Conservation (phyloP, 306 rosid species). For the Urtica urens region DNA sequence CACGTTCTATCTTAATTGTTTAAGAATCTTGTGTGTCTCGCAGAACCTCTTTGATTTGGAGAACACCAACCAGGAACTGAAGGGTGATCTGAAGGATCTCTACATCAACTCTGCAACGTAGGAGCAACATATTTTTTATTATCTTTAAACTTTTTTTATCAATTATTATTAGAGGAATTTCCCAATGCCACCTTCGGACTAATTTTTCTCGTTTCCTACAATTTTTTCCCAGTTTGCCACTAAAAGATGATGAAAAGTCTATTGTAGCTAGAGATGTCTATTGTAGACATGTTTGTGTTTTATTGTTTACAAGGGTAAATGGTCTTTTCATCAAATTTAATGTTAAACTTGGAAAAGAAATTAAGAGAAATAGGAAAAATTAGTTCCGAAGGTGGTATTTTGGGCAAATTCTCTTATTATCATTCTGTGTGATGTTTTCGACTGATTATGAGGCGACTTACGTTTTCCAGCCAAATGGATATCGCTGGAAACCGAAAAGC, state of each 20-base stretch:
- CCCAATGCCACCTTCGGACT: too few species aligned
- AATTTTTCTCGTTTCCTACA: too few species aligned
- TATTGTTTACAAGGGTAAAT: too few species aligned
- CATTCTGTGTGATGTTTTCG: not conserved
- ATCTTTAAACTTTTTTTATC: not conserved
- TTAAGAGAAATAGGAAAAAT: too few species aligned
- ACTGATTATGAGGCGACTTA: not conserved
- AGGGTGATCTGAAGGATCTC: conserved; percentile 65
- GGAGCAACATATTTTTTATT: conserved; percentile 6
- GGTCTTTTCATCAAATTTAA: too few species aligned
- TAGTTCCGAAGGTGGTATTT: too few species aligned
- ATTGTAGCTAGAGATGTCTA: too few species aligned
- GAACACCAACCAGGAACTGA: conserved; percentile 59
- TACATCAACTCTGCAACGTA: conserved; percentile 56
- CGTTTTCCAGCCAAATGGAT: conserved; percentile 44
- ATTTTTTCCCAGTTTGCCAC: too few species aligned
- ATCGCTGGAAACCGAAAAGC: conserved; percentile 55
- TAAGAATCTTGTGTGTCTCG: not conserved
- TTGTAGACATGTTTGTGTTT: too few species aligned
- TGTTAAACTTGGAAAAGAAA: too few species aligned
- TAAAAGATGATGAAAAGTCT: too few species aligned
- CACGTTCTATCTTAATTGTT: not conserved
- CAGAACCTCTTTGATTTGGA: conserved; percentile 71
- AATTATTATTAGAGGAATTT: too few species aligned
- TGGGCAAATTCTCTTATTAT: not conserved